Evolutionary conservation across 2,329 filamentous ascomycete species (phyloP).

Genomic region (Hypomyces rosellus): DNA sequence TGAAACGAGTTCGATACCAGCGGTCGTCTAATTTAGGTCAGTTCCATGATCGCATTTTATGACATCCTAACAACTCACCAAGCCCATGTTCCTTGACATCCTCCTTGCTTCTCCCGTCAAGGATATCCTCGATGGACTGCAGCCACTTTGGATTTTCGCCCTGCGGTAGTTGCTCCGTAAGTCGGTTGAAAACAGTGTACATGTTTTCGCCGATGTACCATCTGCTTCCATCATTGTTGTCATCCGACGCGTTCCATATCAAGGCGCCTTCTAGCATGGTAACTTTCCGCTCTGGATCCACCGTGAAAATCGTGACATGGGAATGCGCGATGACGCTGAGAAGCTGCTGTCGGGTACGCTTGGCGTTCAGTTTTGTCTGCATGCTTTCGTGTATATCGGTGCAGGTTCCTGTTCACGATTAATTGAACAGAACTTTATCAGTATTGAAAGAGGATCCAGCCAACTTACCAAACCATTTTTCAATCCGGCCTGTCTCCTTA

Average conservation of each 20-base stretch:
- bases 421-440: not conserved
- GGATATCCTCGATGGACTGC: conserved; percentile 55
- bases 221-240: conserved; percentile 33
- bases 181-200: conserved; percentile 54
- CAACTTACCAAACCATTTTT: conserved; percentile 66
- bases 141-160: conserved; percentile 45
- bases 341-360: conserved; percentile 62
- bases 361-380: conserved; percentile 59
- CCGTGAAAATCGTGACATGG: conserved; percentile 68
- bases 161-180: conserved; percentile 37
- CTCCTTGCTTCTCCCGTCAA: conserved; percentile 53
- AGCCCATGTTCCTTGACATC: conserved; percentile 59
- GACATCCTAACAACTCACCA: conserved; percentile 26
- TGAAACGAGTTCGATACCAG: conserved; percentile 66
- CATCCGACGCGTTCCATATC: conserved; percentile 44
- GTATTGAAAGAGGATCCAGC: not conserved
- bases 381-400: conserved; percentile 75
- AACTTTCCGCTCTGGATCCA: conserved; percentile 55
- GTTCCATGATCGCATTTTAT: not conserved
- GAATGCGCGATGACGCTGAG: conserved; percentile 68
- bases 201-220: conserved; percentile 56
- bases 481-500: conserved; percentile 57
- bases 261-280: conserved; percentile 65
- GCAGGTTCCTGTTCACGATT: conserved; percentile 47
- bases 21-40: conserved; percentile 40